Evolutionary conservation across 768 basidiomycete species (phyloP).

Genomic region (Naganishia randhawae): DNA sequence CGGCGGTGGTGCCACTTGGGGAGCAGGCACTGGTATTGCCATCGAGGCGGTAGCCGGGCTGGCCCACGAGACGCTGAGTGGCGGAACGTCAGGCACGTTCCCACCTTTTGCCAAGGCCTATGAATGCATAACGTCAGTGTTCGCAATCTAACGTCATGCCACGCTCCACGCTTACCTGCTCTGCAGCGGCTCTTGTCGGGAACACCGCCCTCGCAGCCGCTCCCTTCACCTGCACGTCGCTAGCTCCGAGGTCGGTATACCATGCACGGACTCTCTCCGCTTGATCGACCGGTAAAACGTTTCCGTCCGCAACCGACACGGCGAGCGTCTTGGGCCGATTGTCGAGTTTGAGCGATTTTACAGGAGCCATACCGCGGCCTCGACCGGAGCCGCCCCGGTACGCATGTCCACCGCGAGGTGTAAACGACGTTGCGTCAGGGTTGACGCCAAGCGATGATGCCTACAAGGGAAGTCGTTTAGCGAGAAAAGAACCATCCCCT

Average conservation of each 20-base stretch:
- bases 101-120: background rate
- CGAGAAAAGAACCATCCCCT: too few species aligned
- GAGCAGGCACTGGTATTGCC: background rate
- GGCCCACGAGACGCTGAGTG: background rate
- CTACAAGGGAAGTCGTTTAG: slow-evolving; percentile 24
- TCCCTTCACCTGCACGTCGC: slow-evolving; percentile 30
- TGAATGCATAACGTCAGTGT: background rate
- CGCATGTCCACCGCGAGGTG: slow-evolving; percentile 45
- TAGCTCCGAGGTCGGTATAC: slow-evolving; percentile 64
- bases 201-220: slow-evolving; percentile 36
- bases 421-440: slow-evolving; percentile 49
- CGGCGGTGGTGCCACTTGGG: background rate
- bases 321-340: slow-evolving; percentile 78
- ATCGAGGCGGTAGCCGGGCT: background rate
- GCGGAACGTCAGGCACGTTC: background rate
- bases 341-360: slow-evolving; percentile 80
- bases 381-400: slow-evolving; percentile 64
- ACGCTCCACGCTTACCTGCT: slow-evolving; percentile 32
- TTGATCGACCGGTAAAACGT: slow-evolving; percentile 54
- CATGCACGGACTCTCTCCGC: slow-evolving; percentile 69
- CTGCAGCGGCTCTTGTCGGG: slow-evolving; percentile 44
- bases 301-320: slow-evolving; percentile 60
- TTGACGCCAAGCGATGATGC: slow-evolving; percentile 50
- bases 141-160: background rate
- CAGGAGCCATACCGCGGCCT: slow-evolving; percentile 57